These are phyloP conservation scores for Phialophora expanda DNA, from an alignment of 2,329 filamentous ascomycete genomes.

Conservation along the genomic window DNA sequence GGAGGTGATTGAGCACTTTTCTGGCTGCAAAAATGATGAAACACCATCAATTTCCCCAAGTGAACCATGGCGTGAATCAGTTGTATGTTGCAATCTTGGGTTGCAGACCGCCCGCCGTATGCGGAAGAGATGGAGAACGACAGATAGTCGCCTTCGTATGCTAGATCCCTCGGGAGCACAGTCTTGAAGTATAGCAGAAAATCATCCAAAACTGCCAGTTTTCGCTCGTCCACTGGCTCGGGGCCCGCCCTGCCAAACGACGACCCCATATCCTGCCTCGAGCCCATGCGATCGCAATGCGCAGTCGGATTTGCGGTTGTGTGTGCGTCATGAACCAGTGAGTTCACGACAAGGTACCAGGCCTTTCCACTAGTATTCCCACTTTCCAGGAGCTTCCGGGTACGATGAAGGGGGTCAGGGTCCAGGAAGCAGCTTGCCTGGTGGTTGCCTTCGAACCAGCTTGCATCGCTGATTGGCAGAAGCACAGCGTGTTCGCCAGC, in stretches of 20 bases:
- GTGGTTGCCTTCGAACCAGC: conserved; percentile 8
- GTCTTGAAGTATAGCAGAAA: conserved; percentile 8
- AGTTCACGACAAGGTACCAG: conserved; percentile 16
- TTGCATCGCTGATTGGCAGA: conserved; percentile 12
- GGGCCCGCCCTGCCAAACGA: neutral
- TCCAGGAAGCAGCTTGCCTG: conserved; percentile 20
- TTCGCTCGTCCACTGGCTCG: neutral
- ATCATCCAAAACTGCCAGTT: conserved; percentile 11
- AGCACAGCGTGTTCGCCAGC: conserved; percentile 8
- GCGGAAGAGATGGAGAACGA: conserved; percentile 9
- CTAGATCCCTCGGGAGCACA: conserved; percentile 1
- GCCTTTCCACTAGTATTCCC: conserved; percentile 10
- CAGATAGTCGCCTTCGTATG: conserved; percentile 16
- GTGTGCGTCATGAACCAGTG: conserved; percentile 15
- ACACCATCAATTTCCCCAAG: conserved; percentile 6
- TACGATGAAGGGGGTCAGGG: conserved; percentile 10
- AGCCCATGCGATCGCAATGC: neutral
- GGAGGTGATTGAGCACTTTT: neutral
- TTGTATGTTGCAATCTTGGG: conserved; percentile 8
- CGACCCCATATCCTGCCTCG: neutral
- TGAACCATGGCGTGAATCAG: conserved; percentile 15
- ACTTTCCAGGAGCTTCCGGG: conserved; percentile 12
- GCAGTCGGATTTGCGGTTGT: conserved; percentile 9
- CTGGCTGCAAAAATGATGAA: conserved; percentile 5
- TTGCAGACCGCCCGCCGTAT: neutral